These are phyloP conservation scores for Colletotrichum theobromicola DNA, from an alignment of 2,329 filamentous ascomycete genomes.

Conservation along the genomic window DNA sequence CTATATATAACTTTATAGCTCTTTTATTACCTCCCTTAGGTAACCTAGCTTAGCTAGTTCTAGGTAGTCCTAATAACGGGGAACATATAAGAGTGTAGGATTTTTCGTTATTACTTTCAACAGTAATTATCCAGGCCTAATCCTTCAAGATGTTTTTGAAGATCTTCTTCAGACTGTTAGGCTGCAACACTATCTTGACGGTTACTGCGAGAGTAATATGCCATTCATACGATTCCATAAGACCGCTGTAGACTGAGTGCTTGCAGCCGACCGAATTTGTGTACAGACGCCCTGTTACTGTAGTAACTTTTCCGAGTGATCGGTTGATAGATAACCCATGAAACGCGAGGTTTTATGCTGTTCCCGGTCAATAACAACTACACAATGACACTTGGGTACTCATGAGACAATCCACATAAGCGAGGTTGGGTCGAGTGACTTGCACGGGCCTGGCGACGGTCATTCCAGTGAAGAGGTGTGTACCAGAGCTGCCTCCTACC, in stretches of 20 bases:
- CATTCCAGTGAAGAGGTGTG: neutral
- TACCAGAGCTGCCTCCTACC: neutral
- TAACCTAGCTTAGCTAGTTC: too few species aligned
- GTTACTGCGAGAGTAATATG: neutral
- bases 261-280: too few species aligned
- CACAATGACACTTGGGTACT: too few species aligned
- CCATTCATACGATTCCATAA: neutral
- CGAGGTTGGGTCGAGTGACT: neutral
- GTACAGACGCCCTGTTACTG: too few species aligned
- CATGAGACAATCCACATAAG: neutral
- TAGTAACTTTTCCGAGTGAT: too few species aligned
- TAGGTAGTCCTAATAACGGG: too few species aligned
- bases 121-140: neutral
- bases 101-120: neutral
- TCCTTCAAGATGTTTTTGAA: neutral
- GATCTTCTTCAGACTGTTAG: neutral
- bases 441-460: neutral
- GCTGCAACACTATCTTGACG: neutral
- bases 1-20: too few species aligned
- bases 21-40: too few species aligned
- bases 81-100: neutral
- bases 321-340: too few species aligned
- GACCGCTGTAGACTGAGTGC: rapidly evolving
- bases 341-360: too few species aligned
- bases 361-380: too few species aligned